Evolutionary conservation across 352 stramenopile genomes (phyloP), one percentile per base, ranked within the genome.

Genomic region (Globisporangium solare): DNA sequence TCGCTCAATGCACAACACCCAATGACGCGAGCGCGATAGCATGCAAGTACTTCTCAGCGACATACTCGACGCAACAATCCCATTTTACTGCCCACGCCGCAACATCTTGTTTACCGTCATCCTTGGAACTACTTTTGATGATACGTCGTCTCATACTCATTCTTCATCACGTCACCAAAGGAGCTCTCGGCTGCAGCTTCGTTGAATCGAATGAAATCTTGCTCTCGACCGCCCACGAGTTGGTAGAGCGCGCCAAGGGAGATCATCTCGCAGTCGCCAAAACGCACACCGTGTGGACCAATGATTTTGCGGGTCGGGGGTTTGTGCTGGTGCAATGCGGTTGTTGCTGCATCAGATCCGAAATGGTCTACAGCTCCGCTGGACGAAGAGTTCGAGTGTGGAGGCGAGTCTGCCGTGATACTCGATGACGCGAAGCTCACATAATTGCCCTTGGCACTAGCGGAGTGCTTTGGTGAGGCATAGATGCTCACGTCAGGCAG

Each of bases 141-240:
- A 32, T 53, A 63, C 17, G 46, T 45, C 21, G 88, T 46, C 58
- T 88, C 80, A 12, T 76, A 86, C 58, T 89, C 83, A 67, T 86
- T 89, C 47, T 74, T 83, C 63, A 88, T 86, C 60, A 89, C 78
- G 31, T 91, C 74, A 2, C 79, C 76, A 48, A 93, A 91, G 12
- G 68, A 63, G 47, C 89, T 83, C 22, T 89, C 79, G 0, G 75
- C 79, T 20, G 83, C 76, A 14, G 73, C 62, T 62, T 89, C 78
- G 60, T 93, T 93, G 60, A 93, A 93, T 4, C 89, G 51, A 45
- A 93, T 91, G 43, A 89, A 91, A 52, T 93, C 83, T 17, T 83
- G 66, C 50, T 89, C 83, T 64, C 88, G 88, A 11, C 83, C 80
- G 2, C 80, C 83, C n/a, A 87, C 76, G 54, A 89, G 79, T 67